Evolutionary conservation across 2,329 filamentous ascomycete species (phyloP).

Genomic region (Fusarium hainanense): DNA sequence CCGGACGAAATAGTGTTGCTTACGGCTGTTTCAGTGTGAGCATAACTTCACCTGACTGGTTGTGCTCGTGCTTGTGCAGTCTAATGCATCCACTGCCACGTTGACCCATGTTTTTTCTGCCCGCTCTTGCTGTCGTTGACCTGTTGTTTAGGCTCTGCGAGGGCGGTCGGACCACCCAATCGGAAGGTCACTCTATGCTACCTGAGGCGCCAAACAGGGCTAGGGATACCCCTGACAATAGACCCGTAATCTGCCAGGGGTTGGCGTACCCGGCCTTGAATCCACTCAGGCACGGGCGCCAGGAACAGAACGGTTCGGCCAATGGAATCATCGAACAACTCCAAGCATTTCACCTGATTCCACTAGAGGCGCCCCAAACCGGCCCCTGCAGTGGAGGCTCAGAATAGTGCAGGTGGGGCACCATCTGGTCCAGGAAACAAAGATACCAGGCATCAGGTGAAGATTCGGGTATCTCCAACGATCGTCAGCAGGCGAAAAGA

Average conservation of each 20-base stretch:
- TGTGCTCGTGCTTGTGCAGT: background rate
- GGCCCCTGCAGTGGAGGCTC: constrained; percentile 39
- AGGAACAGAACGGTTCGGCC: constrained; percentile 17
- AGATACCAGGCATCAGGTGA: constrained; percentile 21
- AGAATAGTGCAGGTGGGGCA: constrained; percentile 10
- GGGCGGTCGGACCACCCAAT: constrained; percentile 18
- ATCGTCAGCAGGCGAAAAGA: background rate
- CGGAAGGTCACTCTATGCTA: constrained; percentile 13
- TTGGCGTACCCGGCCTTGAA: constrained; percentile 10
- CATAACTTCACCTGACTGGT: constrained; percentile 5
- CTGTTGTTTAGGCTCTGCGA: constrained; percentile 17
- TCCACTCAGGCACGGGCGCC: constrained; percentile 16
- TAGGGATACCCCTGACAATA: constrained; percentile 25
- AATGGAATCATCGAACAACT: constrained; percentile 3
- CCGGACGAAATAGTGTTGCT: constrained; percentile 25
- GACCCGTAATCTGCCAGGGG: constrained; percentile 12
- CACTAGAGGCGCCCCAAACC: constrained; percentile 30
- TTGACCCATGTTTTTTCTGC: constrained; percentile 30
- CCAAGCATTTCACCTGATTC: constrained; percentile 28
- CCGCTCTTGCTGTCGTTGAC: constrained; percentile 1
- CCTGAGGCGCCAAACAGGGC: constrained; percentile 7
- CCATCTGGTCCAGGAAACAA: constrained; percentile 18
- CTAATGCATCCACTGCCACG: constrained; percentile 32
- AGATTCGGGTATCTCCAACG: constrained; percentile 11
- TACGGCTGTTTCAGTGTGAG: constrained; percentile 34